Percentiles rank a stretch among this genome's conserved stretches.
Evolutionary conservation across 495 filamentous ascomycete species (phyloP).

Genomic region (Evernia prunastri): DNA sequence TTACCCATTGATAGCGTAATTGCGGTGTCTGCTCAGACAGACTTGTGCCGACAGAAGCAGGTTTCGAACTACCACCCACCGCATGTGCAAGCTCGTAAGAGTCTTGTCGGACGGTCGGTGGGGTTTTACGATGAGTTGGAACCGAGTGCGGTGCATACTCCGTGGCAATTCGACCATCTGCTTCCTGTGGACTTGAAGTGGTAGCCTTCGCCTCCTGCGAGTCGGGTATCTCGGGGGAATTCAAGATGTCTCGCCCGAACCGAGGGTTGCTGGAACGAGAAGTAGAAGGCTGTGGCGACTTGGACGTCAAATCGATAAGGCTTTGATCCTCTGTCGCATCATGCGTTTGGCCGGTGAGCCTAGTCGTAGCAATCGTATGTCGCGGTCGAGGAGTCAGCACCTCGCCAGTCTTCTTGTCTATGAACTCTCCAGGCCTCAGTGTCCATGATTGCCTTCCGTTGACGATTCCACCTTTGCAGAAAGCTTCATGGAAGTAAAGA

Average conservation of each 20-base stretch:
- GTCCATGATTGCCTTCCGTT: neutral
- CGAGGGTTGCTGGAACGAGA: neutral
- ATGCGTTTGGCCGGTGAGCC: neutral
- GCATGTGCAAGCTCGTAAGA: neutral
- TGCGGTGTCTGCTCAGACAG: neutral
- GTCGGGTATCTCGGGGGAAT: neutral
- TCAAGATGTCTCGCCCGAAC: neutral
- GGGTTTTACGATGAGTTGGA: too few relatives aligned
- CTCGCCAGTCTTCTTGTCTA: conserved; percentile 1
- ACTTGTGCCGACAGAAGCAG: neutral
- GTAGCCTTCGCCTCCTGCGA: neutral
- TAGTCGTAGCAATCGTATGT: neutral
- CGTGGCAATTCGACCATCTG: neutral
- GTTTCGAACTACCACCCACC: neutral
- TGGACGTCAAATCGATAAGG: neutral
- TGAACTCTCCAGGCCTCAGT: neutral
- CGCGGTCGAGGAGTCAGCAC: neutral
- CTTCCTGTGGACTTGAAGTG: neutral
- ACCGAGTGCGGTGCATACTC: neutral
- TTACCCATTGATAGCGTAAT: neutral
- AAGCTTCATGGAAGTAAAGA: conserved; percentile 6
- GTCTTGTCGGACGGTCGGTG: neutral
- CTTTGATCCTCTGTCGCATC: neutral
- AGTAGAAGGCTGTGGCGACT: neutral
- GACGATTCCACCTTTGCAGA: neutral